phyloP scores from a whole-genome alignment of 164 flowering plant species.

The Vitis vinifera region ASM3070453v1 NC_081823.1:406501-407000 shows the following conservation, averaged over 20 bases:
- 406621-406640: conserved; percentile 36
- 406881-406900: not conserved
- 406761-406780: too few species aligned
- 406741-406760: too few species aligned
- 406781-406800: not conserved
- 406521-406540: not conserved
- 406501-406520: conserved; percentile 7
- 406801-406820: not conserved
- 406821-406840: not conserved
- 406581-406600: conserved; percentile 80
- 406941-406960: too few species aligned
- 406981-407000: too few species aligned
- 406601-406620: conserved; percentile 90
- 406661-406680: not conserved
- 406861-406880: not conserved
- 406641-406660: not conserved
- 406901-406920: too few species aligned
- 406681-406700: too few species aligned
- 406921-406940: too few species aligned
- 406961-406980: too few species aligned
- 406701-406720: too few species aligned
- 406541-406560: conserved; percentile 49
- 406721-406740: too few species aligned
- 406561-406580: conserved; percentile 79
- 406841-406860: not conserved